A percentile compares a stretch with the other conserved stretches of the same genome.
Conservation (phyloP, 2,329 filamentous ascomycete species). For the Uncinocarpus reesii region DNA sequence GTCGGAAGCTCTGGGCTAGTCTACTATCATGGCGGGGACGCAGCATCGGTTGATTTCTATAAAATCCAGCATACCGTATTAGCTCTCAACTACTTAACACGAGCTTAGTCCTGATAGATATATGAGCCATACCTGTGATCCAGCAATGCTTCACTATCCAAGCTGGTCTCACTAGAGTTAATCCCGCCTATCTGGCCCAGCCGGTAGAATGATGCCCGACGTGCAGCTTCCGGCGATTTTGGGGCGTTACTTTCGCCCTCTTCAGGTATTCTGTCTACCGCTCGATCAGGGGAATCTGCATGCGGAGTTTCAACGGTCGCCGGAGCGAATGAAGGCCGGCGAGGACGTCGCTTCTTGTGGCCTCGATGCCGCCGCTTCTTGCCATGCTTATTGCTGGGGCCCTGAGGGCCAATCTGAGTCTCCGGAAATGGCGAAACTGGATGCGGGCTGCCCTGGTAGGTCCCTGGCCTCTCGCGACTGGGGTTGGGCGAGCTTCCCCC, state of each 20-base stretch:
- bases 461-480: background rate
- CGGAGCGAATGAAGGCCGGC: constrained; percentile 70
- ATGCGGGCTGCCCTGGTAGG: background rate
- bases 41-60: constrained; percentile 51
- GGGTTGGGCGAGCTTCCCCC: background rate
- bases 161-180: constrained; percentile 69
- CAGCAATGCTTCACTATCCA: constrained; percentile 78
- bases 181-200: constrained; percentile 35
- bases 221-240: constrained; percentile 25
- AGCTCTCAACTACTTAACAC: background rate
- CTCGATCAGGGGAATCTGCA: constrained; percentile 20
- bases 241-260: constrained; percentile 34
- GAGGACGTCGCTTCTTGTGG: constrained; percentile 64
- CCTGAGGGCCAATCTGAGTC: constrained; percentile 11
- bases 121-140: constrained; percentile 60
- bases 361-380: constrained; percentile 67
- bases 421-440: constrained; percentile 6
- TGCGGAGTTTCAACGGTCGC: constrained; percentile 45
- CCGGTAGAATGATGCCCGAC: constrained; percentile 45
- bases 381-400: constrained; percentile 7
- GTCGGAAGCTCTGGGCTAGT: constrained; percentile 31
- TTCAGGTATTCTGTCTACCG: constrained; percentile 39
- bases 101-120: background rate
- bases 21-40: constrained; percentile 52
- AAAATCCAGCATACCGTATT: background rate